Evolutionary conservation across 2,329 filamentous ascomycete species (phyloP).

Genomic region (Cladosporium sp.): DNA sequence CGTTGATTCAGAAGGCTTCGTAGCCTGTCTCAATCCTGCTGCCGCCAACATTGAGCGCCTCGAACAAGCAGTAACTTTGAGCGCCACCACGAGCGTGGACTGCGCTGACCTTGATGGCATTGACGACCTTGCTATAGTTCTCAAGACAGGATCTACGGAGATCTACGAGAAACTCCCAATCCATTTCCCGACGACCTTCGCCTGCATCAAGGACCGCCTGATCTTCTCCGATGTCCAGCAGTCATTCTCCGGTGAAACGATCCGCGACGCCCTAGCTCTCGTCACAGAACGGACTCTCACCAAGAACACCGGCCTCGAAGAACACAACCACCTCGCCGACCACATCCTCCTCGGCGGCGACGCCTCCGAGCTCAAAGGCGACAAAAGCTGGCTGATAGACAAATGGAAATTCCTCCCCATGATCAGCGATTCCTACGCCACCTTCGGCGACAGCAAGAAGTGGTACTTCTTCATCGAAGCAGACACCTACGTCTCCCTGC

Average conservation of each 20-base stretch:
- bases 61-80: background rate
- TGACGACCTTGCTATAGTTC: conserved; percentile 48
- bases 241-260: conserved; percentile 34
- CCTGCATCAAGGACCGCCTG: conserved; percentile 44
- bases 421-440: conserved; percentile 32
- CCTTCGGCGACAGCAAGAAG: conserved; percentile 46
- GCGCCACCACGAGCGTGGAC: background rate
- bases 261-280: conserved; percentile 20
- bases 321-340: background rate
- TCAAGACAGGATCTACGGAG: conserved; percentile 56
- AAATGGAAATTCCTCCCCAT: conserved; percentile 41
- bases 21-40: background rate
- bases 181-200: conserved; percentile 50
- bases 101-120: conserved; percentile 4
- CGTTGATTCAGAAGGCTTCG: background rate
- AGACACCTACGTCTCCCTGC: conserved; percentile 45
- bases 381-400: conserved; percentile 46
- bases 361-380: conserved; percentile 15
- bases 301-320: background rate
- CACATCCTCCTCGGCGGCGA: conserved; percentile 21
- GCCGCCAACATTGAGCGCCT: background rate
- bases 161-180: conserved; percentile 48
- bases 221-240: conserved; percentile 49
- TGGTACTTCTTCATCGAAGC: conserved; percentile 60
- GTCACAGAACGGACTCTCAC: background rate